These are phyloP conservation scores for Cyclocybe aegerita DNA, from an alignment of 768 basidiomycete species.

Conservation along the genomic window DNA sequence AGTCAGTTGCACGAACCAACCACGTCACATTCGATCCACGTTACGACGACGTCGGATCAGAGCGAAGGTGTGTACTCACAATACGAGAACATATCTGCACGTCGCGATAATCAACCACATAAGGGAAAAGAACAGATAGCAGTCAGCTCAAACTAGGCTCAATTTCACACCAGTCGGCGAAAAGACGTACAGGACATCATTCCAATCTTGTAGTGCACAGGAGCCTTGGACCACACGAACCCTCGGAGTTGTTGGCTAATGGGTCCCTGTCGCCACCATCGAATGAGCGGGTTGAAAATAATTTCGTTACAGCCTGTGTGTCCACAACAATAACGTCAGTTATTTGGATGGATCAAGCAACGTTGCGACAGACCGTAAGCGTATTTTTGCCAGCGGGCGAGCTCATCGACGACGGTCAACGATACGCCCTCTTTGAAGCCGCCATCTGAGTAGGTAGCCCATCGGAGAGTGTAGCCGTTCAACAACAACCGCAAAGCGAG, in stretches of 20 bases:
- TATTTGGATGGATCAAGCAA: conserved; percentile 1
- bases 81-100: conserved; percentile 47
- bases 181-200: conserved; percentile 64
- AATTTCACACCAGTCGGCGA: not conserved
- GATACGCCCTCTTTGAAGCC: conserved; percentile 91
- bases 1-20: not conserved
- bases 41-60: conserved; percentile 9
- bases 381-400: conserved; percentile 88
- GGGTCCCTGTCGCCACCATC: conserved; percentile 78
- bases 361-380: conserved; percentile 41
- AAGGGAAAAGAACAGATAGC: not conserved
- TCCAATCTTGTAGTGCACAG: conserved; percentile 79
- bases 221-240: conserved; percentile 76
- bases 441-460: conserved; percentile 83
- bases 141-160: conserved; percentile 1
- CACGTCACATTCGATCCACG: not conserved
- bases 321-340: conserved; percentile 9
- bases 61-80: conserved; percentile 27
- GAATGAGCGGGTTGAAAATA: conserved; percentile 79
- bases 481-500: conserved; percentile 69
- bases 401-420: conserved; percentile 82
- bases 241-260: conserved; percentile 72
- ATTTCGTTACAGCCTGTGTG: conserved; percentile 64
- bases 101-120: not conserved
- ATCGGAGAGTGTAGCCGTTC: conserved; percentile 69